Evolutionary conservation across 306 rosid genomes (phyloP), one percentile per base, ranked within the genome.

Genomic region (Crataegus laevigata): DNA sequence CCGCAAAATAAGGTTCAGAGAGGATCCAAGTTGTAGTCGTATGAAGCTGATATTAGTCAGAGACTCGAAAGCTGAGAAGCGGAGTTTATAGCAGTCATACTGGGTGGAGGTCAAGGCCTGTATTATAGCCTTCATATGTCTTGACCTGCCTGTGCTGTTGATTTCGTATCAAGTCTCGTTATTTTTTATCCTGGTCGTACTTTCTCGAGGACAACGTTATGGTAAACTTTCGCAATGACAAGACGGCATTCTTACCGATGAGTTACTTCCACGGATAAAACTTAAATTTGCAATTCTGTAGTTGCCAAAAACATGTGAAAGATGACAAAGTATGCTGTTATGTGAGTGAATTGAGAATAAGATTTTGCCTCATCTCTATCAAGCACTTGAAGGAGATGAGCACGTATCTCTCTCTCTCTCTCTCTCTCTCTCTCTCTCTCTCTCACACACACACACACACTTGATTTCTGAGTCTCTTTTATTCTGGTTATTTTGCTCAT

Each of bases 141-240:
- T 69, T 66, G 75, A 72, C 72, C 75, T 69, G 81, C 84, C 75
- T 83, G 80, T 78, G 73, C 61, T 57, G 28, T 8, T 57, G 61
- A n/a, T 50, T 50, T 50, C 17, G 54, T 50, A 50, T 50, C 54
- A 15, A 15, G 18, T 15, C 54, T 50, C 14, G 14, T 26, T 61
- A 5, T 26, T 60, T 19, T 26, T 60, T 60, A 26, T 60, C 65
- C 18, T 19, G 19, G 52, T 45, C 52, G 4, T 47, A 47, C 52
- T 14, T 34, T 34, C 38, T 34, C 38, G 38, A 7, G 38, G 38
- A 34, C 38, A 34, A 34, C 6, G 38, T 34, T 34, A 34, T 34
- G 38, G 8, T 34, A 34, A 34, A 34, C 38, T 34, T 47, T 47
- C 21, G 21, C 21, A 47, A 47, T 47, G 21, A 47, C 54, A 15